Evolutionary conservation across 2,329 filamentous ascomycete species (phyloP), one percentile per base, ranked within the genome.

Genomic region (Parastagonospora avenae): DNA sequence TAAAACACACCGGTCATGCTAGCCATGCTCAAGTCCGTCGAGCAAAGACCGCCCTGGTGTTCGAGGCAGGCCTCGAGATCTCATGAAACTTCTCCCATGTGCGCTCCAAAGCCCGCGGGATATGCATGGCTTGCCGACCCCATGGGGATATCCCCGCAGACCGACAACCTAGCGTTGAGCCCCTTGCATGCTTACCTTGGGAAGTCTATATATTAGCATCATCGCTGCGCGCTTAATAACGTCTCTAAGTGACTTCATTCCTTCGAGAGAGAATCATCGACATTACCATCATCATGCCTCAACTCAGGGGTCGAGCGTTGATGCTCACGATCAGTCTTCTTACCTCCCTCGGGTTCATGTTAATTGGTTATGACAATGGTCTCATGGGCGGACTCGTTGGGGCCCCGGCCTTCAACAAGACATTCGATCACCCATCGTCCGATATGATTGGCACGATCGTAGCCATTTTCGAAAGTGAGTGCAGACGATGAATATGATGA

Each of bases 291-390:
- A 55, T 2, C 5, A 61, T 61, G 58, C 55, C 55, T 36, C 24
- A 61, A 54, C 55, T 61, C 14, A 46, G 42, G 27, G 58, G 58
- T 32, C 46, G 49, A 37, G 39, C 58, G 7, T 49, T 61, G 32
- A 50, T 59, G 58, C 49, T 61, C 43, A 59, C 58, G 4, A 44
- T 61, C 44, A 61, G 53, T 50, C 36, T 59, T 24, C 29, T 61
- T 28, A 61, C 56, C 24, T 61, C 56, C 8, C 47, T 59, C 12
- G 56, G 58, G 11, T 79, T 83, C 42, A 61, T 61, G 58, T 33
- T 61, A 4, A 58, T 61, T 53, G 81, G 81, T 29, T 83, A 81
- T 84, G 87, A 90, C 65, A 64, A 75, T 54, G 87, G 88, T 62
- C 85, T 90, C n/a, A 24, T 24, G 19, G 19, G 19, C 5, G 19